Conservation (phyloP, 257 asterid genomes). For the Capsicum baccatum region DNA sequence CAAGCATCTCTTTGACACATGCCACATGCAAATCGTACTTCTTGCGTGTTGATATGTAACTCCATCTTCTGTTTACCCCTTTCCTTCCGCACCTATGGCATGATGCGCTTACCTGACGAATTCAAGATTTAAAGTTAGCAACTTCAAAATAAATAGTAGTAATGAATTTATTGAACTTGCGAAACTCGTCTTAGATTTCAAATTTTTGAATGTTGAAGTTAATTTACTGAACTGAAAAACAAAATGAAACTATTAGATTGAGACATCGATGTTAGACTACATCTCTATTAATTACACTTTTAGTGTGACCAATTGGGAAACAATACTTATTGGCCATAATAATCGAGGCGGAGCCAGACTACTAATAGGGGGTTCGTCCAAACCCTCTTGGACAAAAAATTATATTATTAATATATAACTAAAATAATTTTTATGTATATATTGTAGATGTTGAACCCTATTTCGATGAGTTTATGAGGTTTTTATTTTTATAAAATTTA, state of each 20-base stretch:
- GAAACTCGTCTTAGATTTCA: not conserved
- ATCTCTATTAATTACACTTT: too few species aligned
- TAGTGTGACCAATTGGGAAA: too few species aligned
- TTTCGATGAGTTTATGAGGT: too few species aligned
- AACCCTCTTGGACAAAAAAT: too few species aligned
- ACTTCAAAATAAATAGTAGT: not conserved
- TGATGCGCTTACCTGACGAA: slow-evolving; percentile 43
- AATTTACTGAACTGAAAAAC: not conserved
- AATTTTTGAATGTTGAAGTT: not conserved
- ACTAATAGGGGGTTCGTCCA: too few species aligned
- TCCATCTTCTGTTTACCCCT: slow-evolving; percentile 95
- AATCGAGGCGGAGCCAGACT: too few species aligned
- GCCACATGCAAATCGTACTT: slow-evolving; percentile 94
- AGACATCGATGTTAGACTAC: too few species aligned
- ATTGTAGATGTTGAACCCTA: too few species aligned
- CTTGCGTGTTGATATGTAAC: slow-evolving; percentile 80
- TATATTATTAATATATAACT: too few species aligned
- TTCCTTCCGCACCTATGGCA: slow-evolving; percentile 93
- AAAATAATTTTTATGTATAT: too few species aligned
- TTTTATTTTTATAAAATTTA: too few species aligned
- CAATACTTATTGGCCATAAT: too few species aligned
- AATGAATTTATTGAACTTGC: not conserved
- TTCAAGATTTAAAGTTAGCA: not conserved
- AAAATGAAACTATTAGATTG: not conserved
- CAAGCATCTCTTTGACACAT: slow-evolving; percentile 90